These are phyloP conservation scores for Lathyrus oleraceus DNA, from an alignment of 306 rosid species.

Conservation along the genomic window DNA sequence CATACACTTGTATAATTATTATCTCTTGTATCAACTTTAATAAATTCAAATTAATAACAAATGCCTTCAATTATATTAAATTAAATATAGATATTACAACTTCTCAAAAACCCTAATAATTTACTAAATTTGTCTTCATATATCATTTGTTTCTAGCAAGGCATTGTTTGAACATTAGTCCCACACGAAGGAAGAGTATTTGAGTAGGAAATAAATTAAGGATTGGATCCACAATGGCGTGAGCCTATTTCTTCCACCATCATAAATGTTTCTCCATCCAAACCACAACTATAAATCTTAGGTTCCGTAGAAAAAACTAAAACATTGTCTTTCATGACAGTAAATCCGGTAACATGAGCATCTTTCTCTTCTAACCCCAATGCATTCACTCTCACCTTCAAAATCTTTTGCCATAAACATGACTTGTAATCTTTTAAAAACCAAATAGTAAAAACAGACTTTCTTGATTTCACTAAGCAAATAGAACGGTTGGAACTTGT, in stretches of 20 bases:
- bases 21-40: too few species aligned
- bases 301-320: not conserved
- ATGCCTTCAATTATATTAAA: too few species aligned
- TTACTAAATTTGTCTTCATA: too few species aligned
- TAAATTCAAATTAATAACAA: too few species aligned
- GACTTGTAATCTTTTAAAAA: not conserved
- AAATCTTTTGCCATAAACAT: not conserved
- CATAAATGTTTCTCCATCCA: not conserved
- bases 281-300: slow-evolving; percentile 29
- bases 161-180: too few species aligned
- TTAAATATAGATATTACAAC: too few species aligned
- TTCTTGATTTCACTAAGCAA: slow-evolving; percentile 33
- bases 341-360: slow-evolving; percentile 8
- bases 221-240: not conserved
- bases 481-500: not conserved
- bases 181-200: not conserved
- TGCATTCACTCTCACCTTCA: slow-evolving; percentile 18
- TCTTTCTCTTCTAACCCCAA: too few species aligned
- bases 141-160: too few species aligned
- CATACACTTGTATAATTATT: too few species aligned
- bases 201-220: not conserved
- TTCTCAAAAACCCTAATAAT: too few species aligned
- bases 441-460: slow-evolving; percentile 20
- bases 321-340: not conserved
- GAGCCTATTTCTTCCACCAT: slow-evolving; percentile 1